Evolutionary conservation across 169 alveolate genomes (phyloP).

Genomic region (Babesia divergens): DNA sequence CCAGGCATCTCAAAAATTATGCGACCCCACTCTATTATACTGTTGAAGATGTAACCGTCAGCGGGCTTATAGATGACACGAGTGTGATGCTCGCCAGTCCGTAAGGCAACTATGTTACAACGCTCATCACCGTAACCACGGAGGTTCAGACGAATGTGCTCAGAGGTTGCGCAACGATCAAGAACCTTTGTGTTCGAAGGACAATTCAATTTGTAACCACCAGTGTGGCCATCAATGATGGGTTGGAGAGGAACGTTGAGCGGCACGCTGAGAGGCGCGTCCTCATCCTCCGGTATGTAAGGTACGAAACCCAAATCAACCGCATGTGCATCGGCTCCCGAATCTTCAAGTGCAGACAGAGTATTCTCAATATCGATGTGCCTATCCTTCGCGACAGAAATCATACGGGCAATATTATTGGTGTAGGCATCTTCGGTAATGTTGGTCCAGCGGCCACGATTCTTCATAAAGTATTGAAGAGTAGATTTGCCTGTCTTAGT

Average conservation of each 20-base stretch:
- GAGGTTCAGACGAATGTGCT: constrained; percentile 6
- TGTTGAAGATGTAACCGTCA: constrained; percentile 15
- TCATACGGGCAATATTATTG: neutral
- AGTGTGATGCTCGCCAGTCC: neutral
- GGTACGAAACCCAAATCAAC: too few relatives aligned
- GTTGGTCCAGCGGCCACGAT: neutral
- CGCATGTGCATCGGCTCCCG: too few relatives aligned
- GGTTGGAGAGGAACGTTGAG: neutral
- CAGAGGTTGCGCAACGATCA: neutral
- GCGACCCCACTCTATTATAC: neutral
- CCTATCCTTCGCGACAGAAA: neutral
- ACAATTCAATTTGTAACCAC: neutral
- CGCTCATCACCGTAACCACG: neutral
- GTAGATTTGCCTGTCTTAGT: neutral
- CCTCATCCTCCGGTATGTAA: too few relatives aligned
- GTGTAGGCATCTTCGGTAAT: neutral
- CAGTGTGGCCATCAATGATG: neutral
- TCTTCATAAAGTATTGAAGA: neutral
- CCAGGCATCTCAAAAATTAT: neutral
- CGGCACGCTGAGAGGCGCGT: too few relatives aligned
- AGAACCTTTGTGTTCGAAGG: neutral
- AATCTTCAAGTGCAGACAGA: too few relatives aligned
- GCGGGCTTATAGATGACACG: constrained; percentile 2
- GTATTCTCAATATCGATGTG: too few relatives aligned
- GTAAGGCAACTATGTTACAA: constrained; percentile 6